Evolutionary conservation across 805 yeast genomes (phyloP).

Genomic region (Candida tallmaniae): DNA sequence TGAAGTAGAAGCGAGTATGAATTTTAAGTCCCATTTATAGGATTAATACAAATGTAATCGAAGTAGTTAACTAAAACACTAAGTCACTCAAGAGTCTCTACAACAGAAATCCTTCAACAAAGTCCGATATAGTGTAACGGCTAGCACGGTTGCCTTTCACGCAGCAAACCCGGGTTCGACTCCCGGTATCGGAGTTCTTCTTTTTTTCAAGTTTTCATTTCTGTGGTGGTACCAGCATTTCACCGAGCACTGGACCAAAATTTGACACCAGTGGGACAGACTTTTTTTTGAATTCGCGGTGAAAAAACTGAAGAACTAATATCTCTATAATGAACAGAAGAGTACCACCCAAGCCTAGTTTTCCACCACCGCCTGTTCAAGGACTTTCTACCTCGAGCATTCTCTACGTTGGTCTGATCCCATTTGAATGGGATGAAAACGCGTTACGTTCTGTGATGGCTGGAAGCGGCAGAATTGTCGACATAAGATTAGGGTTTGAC

Average conservation of each 20-base stretch:
- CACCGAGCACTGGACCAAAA: too few relatives aligned
- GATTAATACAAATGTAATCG: too few relatives aligned
- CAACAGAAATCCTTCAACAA: too few relatives aligned
- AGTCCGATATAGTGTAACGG: slow-evolving; percentile 50
- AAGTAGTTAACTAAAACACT: too few relatives aligned
- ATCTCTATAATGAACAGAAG: too few relatives aligned
- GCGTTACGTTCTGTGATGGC: slow-evolving; percentile 59
- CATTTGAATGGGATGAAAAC: slow-evolving; percentile 67
- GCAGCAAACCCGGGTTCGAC: slow-evolving; percentile 74
- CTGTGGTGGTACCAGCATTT: too few relatives aligned
- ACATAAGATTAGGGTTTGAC: slow-evolving; percentile 59
- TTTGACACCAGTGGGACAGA: background rate
- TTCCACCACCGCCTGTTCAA: too few relatives aligned
- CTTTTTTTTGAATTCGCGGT: background rate
- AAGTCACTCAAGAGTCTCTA: too few relatives aligned
- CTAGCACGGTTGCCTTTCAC: slow-evolving; percentile 53
- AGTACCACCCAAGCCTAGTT: too few relatives aligned
- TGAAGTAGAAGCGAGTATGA: background rate
- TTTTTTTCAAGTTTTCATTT: slow-evolving; percentile 4
- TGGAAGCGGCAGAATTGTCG: slow-evolving; percentile 69
- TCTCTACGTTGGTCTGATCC: slow-evolving; percentile 58
- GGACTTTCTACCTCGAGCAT: slow-evolving; percentile 41
- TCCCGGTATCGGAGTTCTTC: slow-evolving; percentile 69
- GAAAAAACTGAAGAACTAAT: too few relatives aligned
- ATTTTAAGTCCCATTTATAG: slow-evolving; percentile 4